These are phyloP conservation scores for Debaryomyces hansenii DNA, from an alignment of 805 yeast species.

Conservation along the genomic window DNA sequence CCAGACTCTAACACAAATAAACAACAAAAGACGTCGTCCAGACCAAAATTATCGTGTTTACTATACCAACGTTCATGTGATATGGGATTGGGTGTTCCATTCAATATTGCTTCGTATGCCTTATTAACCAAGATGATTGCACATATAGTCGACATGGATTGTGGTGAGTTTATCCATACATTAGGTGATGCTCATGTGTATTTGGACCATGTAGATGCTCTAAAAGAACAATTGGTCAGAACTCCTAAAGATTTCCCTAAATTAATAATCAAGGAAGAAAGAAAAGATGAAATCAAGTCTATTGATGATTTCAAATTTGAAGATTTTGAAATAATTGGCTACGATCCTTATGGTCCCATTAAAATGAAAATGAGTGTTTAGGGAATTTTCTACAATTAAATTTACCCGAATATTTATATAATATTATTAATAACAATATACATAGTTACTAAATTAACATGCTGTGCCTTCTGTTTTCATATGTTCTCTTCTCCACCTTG, in stretches of 20 bases:
- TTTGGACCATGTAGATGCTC: constrained; percentile 88
- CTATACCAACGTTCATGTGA: constrained; percentile 98
- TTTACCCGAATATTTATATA: background rate
- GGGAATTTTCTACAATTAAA: constrained; percentile 6
- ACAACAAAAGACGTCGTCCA: constrained; percentile 19
- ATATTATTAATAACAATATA: background rate
- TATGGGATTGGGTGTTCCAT: constrained; percentile 99
- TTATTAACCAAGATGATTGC: constrained; percentile 93
- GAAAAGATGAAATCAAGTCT: constrained; percentile 44
- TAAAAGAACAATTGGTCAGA: constrained; percentile 75
- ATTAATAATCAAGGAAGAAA: constrained; percentile 62
- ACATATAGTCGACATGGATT: constrained; percentile 88
- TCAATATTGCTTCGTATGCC: constrained; percentile 96
- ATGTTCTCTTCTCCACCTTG: background rate
- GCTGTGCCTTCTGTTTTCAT: constrained; percentile 7
- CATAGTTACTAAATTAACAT: constrained; percentile 4
- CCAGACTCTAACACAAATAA: constrained; percentile 17
- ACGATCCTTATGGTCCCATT: constrained; percentile 79
- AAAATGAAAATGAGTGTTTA: constrained; percentile 98
- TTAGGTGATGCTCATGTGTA: constrained; percentile 98
- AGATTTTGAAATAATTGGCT: constrained; percentile 79
- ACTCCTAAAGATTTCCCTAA: constrained; percentile 80
- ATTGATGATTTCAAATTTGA: constrained; percentile 90
- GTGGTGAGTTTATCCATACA: constrained; percentile 94
- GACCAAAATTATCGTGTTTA: constrained; percentile 78